Percentiles rank a stretch among this genome's conserved stretches.
Conservation (phyloP, 345 rosid genomes). For the Citrus maxima region DNA sequence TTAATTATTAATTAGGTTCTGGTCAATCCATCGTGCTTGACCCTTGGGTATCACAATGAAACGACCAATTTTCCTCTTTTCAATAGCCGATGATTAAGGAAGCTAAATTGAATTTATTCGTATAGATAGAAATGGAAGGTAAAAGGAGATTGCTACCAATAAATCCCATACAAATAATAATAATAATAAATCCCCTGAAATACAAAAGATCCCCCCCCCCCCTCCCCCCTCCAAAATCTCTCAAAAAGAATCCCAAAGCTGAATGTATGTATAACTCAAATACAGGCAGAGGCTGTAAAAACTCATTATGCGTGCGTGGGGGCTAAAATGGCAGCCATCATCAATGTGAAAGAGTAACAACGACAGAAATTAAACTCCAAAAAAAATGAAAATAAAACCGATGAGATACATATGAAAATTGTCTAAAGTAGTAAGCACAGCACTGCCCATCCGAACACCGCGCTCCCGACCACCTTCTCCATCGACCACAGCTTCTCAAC, state of each 20-base stretch:
- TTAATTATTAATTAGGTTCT: background rate
- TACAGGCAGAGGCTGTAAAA: slow-evolving; percentile 11
- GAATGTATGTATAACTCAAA: slow-evolving; percentile 25
- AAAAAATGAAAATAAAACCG: background rate
- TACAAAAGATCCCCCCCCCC: slow-evolving; percentile 31
- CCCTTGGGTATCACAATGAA: too few relatives aligned
- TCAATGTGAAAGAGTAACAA: background rate
- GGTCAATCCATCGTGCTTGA: background rate
- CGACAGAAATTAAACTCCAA: background rate
- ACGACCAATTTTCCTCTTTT: background rate
- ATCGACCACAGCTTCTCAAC: slow-evolving; percentile 30
- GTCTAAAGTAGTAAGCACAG: slow-evolving; percentile 35
- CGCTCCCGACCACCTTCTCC: slow-evolving; percentile 30
- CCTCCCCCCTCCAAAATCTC: slow-evolving; percentile 29
- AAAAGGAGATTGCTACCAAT: slow-evolving; percentile 7
- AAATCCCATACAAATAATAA: slow-evolving; percentile 8
- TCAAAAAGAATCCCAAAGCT: slow-evolving; percentile 8
- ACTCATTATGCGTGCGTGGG: background rate
- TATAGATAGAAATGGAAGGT: background rate
- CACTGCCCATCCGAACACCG: slow-evolving; percentile 34
- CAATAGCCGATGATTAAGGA: too few relatives aligned
- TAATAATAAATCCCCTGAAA: slow-evolving; percentile 19
- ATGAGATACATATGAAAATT: background rate
- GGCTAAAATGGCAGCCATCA: slow-evolving; percentile 27
- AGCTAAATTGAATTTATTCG: too few relatives aligned